Evolutionary conservation across 441 rosid species (phyloP).

Genomic region (Populus hybrid): DNA sequence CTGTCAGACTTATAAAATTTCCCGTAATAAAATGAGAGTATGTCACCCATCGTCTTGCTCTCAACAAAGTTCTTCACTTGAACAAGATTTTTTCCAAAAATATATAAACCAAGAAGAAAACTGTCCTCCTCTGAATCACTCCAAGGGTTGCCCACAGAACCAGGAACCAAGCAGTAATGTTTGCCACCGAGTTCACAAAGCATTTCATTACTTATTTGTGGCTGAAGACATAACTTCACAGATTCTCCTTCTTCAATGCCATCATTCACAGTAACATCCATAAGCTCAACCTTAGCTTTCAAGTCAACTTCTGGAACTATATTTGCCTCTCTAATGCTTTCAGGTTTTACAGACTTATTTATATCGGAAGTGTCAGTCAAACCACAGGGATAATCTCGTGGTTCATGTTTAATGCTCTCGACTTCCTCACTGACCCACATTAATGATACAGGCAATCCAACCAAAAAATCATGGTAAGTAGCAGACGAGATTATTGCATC

Average conservation of each 20-base stretch:
- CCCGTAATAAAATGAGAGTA: conserved; percentile 71
- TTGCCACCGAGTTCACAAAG: conserved; percentile 6
- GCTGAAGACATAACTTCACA: neutral
- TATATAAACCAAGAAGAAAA: conserved; percentile 62
- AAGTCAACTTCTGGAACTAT: conserved; percentile 11
- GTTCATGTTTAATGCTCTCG: conserved; percentile 5
- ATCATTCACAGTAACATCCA: conserved; percentile 13
- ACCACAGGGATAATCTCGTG: neutral
- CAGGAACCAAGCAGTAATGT: conserved; percentile 28
- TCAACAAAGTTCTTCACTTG: conserved; percentile 55
- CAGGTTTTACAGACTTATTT: conserved; percentile 20
- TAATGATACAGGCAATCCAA: conserved; percentile 24
- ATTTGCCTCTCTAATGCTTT: conserved; percentile 19
- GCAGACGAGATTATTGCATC: neutral
- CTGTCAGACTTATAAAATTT: conserved; percentile 57
- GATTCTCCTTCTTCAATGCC: conserved; percentile 9
- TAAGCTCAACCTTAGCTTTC: conserved; percentile 21
- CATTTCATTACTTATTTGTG: conserved; percentile 5
- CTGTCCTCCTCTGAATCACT: conserved; percentile 31
- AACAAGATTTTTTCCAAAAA: conserved; percentile 69
- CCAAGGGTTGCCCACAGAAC: conserved; percentile 32
- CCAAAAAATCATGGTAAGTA: neutral
- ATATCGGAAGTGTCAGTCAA: neutral
- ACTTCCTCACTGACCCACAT: conserved; percentile 15
- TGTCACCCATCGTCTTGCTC: conserved; percentile 56